Percentiles rank a stretch among this genome's conserved stretches.
These are phyloP conservation scores for Tilletiaria anomala DNA, from an alignment of 1,284 basidiomycete genomes.

Conservation along the genomic window DNA sequence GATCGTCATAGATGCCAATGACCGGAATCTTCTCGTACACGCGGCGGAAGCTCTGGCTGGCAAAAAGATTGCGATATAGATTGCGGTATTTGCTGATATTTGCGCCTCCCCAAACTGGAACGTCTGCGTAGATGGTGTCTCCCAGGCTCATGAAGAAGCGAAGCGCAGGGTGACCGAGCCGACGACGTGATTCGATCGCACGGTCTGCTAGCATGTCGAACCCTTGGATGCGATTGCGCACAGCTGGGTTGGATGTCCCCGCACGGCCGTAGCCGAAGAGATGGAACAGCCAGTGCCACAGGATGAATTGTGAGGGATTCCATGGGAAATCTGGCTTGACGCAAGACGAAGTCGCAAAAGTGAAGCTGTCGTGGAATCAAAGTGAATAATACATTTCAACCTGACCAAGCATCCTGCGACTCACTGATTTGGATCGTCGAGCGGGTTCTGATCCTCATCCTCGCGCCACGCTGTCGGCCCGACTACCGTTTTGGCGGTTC, in stretches of 20 bases:
- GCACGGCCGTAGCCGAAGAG: slow-evolving; percentile 15
- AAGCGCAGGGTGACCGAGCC: slow-evolving; percentile 28
- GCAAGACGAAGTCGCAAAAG: slow-evolving; percentile 32
- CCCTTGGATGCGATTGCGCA: slow-evolving; percentile 48
- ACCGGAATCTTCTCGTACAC: slow-evolving; percentile 31
- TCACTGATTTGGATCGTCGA: slow-evolving; percentile 37
- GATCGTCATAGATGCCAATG: slow-evolving; percentile 37
- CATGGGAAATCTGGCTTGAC: slow-evolving; percentile 39
- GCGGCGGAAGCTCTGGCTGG: slow-evolving; percentile 28
- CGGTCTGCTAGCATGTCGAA: slow-evolving; percentile 51
- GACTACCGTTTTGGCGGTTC: neutral
- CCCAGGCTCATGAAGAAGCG: slow-evolving; percentile 38
- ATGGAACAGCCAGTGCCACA: slow-evolving; percentile 28
- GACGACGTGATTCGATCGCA: slow-evolving; percentile 9
- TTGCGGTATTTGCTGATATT: slow-evolving; percentile 21
- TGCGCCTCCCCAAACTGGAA: slow-evolving; percentile 44
- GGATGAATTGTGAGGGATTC: slow-evolving; percentile 28
- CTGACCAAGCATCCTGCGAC: neutral
- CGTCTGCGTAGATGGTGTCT: slow-evolving; percentile 62
- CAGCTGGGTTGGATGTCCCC: too few relatives aligned
- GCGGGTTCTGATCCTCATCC: slow-evolving; percentile 12
- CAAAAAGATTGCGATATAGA: slow-evolving; percentile 37
- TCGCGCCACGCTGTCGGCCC: neutral
- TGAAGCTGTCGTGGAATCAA: slow-evolving; percentile 11
- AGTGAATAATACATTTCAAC: neutral